Conservation (phyloP, 2,329 filamentous ascomycete genomes). For the Scolecobasidium constrictum region DNA sequence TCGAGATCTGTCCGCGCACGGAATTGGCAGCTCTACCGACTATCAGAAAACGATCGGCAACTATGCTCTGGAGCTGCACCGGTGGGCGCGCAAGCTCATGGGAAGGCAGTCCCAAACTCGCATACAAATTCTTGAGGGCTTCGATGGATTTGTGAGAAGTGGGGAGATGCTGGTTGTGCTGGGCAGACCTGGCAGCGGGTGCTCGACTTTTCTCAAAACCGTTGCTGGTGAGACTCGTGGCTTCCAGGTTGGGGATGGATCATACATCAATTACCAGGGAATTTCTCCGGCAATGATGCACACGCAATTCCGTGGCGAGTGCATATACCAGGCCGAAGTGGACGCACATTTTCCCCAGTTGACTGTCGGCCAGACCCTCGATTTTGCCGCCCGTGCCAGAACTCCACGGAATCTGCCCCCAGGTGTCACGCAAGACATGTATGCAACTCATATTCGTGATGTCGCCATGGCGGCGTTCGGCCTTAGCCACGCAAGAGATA, state of each 20-base stretch:
- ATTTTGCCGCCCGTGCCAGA: slow-evolving; percentile 62
- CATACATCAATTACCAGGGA: slow-evolving; percentile 74
- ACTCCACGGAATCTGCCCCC: slow-evolving; percentile 51
- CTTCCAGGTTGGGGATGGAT: slow-evolving; percentile 57
- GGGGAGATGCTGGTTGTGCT: slow-evolving; percentile 63
- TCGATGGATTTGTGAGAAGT: no score
- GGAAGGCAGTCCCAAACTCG: no score
- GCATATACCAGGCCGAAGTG: slow-evolving; percentile 76
- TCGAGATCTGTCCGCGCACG: slow-evolving; percentile 35
- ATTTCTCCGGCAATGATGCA: slow-evolving; percentile 65
- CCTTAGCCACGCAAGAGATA: slow-evolving; percentile 39
- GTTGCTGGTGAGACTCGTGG: slow-evolving; percentile 72
- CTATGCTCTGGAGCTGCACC: slow-evolving; percentile 30
- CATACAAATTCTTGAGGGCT: no score
- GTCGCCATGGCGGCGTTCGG: slow-evolving; percentile 49
- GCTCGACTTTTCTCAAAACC: slow-evolving; percentile 60
- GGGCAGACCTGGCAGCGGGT: slow-evolving; percentile 57
- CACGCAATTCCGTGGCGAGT: slow-evolving; percentile 67
- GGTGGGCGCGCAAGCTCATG: slow-evolving; percentile 24
- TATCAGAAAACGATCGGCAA: slow-evolving; percentile 42
- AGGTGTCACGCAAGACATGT: slow-evolving; percentile 46
- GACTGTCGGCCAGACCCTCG: slow-evolving; percentile 67
- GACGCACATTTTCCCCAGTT: slow-evolving; percentile 73
- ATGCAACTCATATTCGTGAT: slow-evolving; percentile 51
- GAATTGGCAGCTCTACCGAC: slow-evolving; percentile 37